Evolutionary conservation across 2,329 filamentous ascomycete genomes (phyloP), one percentile per base, ranked within the genome.

Genomic region (Aureobasidium pullulans): DNA sequence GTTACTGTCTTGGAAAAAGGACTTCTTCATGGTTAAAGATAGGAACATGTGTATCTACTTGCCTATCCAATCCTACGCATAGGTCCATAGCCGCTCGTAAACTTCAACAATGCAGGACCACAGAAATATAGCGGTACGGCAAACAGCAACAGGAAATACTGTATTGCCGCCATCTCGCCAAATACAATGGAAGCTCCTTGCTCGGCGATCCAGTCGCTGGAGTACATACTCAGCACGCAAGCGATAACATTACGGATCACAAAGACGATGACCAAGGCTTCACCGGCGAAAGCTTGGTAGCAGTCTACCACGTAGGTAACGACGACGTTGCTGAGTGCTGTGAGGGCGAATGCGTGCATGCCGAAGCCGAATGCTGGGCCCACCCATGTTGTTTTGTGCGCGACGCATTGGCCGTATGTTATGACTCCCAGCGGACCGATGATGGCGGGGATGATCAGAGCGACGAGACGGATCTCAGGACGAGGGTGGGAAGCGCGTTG

Each of bases 281-380:
- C 69, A 1, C 66, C 69, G 5, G 68, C 65, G 31, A 68, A 62
- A 0, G 15, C n/a, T 15, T 60, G 60, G 53, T 68, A 69, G 37
- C 65, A 66, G 59, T 72, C 69, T 4, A 71, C 64, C 9, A 63
- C 61, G 40, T 68, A 71, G 6, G 66, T 68, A 8, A 70, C 54
- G 6, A 64, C 62, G 9, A 71, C 64, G 47, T 71, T 71, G 19
- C 62, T 64, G 16, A 66, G 62, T 1, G 67, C 66, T 2, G 64
- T 67, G 31, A 70, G 65, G 5, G 67, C 70, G 31, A 72, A 71
- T 4, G 63, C 66, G 47, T 70, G 66, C 65, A 72, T 68, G 13
- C 62, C 64, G 46, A 67, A 68, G 1, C 69, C 69, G 15, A 67
- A 56, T 1, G 65, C 66, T 13, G 62, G 63, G 8, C 63, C 66